A percentile compares a stretch with the other conserved stretches of the same genome.
Conservation (phyloP, 805 yeast genomes). For the Candida montana region DNA sequence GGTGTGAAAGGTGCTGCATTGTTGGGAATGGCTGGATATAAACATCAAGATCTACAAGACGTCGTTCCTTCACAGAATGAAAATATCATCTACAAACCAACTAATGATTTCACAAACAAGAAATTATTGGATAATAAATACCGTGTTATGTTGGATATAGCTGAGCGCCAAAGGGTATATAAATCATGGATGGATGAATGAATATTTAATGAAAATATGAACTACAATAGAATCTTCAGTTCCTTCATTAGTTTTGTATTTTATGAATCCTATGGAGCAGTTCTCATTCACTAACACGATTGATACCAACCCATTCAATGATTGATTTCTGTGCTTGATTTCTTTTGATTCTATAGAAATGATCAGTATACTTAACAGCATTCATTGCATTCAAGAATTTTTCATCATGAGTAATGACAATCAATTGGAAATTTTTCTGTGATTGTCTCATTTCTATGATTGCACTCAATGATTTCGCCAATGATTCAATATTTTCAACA, state of each 20-base stretch:
- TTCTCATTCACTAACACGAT: conserved; percentile 27
- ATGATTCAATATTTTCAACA: conserved; percentile 78
- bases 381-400: conserved; percentile 79
- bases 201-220: too few species aligned
- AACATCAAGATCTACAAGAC: conserved; percentile 7
- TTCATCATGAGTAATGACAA: conserved; percentile 96
- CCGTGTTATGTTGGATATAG: conserved; percentile 30
- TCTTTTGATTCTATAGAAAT: conserved; percentile 75
- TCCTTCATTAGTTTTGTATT: too few species aligned
- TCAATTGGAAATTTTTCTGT: conserved; percentile 88
- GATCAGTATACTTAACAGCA: conserved; percentile 81
- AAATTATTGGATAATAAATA: conserved; percentile 22
- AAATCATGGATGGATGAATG: conserved; percentile 19
- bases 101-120: background rate
- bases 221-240: too few species aligned
- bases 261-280: background rate
- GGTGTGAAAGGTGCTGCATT: conserved; percentile 28
- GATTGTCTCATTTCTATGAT: conserved; percentile 69
- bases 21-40: conserved; percentile 17
- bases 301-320: conserved; percentile 54
- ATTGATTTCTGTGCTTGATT: conserved; percentile 77
- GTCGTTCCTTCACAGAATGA: conserved; percentile 11
- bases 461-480: conserved; percentile 72
- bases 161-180: conserved; percentile 29
- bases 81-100: background rate